These are phyloP conservation scores for Kwoniella botswanensis DNA, from an alignment of 768 basidiomycete genomes.

Conservation along the genomic window DNA sequence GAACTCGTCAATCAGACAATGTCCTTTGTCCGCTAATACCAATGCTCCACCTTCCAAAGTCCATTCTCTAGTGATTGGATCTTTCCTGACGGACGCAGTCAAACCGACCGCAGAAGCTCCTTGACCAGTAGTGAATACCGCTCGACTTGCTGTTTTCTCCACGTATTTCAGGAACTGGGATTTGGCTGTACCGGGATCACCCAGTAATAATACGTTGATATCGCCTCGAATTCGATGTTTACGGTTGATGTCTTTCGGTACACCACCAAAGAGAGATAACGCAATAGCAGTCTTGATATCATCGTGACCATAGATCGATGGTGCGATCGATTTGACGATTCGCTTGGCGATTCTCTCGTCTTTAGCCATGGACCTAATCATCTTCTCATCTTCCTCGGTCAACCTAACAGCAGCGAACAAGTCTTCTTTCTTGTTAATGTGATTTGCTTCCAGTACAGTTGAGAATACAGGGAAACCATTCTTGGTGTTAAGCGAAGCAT, in stretches of 20 bases:
- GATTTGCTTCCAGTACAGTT: conserved; percentile 96
- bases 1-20: conserved; percentile 97
- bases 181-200: conserved; percentile 98
- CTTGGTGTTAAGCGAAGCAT: conserved; percentile 95
- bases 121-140: conserved; percentile 97
- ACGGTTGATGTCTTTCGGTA: conserved; percentile 92
- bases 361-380: conserved; percentile 81
- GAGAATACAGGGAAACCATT: conserved; percentile 99
- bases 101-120: conserved; percentile 98
- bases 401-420: conserved; percentile 97
- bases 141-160: conserved; percentile 96
- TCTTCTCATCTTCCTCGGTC: conserved; percentile 94
- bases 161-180: conserved; percentile 99
- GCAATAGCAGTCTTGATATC: conserved; percentile 98
- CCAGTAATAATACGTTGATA: conserved; percentile 93
- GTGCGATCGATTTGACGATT: conserved; percentile 97
- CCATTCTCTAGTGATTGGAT: conserved; percentile 97
- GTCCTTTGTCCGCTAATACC: conserved; percentile 97
- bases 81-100: conserved; percentile 98
- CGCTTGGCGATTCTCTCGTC: conserved; percentile 96
- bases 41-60: conserved; percentile 97
- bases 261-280: conserved; percentile 90
- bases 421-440: conserved; percentile 99
- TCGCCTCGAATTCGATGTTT: conserved; percentile 97
- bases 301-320: conserved; percentile 98